Conservation (phyloP, 192 early-diverging fungal species). For the Ramicandelaber brevisporus region DNA sequence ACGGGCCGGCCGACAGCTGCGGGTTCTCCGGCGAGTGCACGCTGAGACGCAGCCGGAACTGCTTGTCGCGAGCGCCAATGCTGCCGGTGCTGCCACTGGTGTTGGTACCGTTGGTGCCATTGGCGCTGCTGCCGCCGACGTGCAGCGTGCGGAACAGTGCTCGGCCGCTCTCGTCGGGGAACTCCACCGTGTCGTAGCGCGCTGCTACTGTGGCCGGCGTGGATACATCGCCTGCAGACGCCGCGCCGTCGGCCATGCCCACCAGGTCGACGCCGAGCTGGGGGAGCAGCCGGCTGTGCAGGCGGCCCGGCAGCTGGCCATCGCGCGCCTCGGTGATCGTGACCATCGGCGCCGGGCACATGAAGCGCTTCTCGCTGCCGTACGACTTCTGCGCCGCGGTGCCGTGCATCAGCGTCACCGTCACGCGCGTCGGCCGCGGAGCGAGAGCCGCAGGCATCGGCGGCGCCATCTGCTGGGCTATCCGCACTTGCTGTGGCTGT, state of each 20-base stretch:
- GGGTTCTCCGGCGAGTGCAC: conserved; percentile 15
- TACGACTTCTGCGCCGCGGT: conserved; percentile 84
- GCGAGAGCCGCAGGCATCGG: no score
- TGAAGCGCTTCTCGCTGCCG: conserved; percentile 69
- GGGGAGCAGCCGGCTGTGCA: conserved; percentile 13
- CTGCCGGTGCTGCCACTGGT: background rate
- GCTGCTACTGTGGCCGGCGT: conserved; percentile 9
- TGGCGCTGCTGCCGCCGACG: background rate
- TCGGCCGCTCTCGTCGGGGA: no score
- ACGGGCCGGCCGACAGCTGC: conserved; percentile 4
- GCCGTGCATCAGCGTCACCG: conserved; percentile 61
- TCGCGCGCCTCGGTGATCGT: conserved; percentile 17
- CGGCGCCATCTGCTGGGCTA: no score
- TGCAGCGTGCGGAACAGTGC: no score
- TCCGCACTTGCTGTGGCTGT: no score
- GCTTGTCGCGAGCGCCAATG: conserved; percentile 20
- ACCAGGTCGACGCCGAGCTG: conserved; percentile 30
- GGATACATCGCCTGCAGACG: conserved; percentile 14
- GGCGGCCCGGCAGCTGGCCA: conserved; percentile 10
- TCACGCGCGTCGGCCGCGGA: conserved; percentile 24
- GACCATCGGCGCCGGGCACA: conserved; percentile 53
- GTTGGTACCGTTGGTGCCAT: background rate
- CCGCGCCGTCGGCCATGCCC: conserved; percentile 26
- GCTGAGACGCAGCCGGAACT: conserved; percentile 42
- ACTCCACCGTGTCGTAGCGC: conserved; percentile 20